These are phyloP conservation scores for Komagataella pseudopastoris DNA, from an alignment of 805 yeast species.

Conservation along the genomic window DNA sequence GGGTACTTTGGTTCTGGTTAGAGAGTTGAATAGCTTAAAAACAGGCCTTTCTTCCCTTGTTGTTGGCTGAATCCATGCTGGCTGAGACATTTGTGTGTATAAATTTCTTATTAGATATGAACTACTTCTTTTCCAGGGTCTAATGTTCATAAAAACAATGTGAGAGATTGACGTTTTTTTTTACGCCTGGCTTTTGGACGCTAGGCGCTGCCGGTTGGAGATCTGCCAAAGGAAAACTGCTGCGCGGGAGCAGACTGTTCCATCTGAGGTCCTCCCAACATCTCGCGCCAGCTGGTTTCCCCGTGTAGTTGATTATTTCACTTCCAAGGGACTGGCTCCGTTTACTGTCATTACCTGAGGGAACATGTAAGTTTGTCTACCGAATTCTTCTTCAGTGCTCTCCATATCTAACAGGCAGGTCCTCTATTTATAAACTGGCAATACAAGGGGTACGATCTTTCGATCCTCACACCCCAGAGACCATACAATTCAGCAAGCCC, in stretches of 20 bases:
- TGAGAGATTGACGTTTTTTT: not conserved
- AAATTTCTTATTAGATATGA: too few relatives aligned
- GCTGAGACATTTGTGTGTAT: constrained; percentile 6
- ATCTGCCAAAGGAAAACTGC: not conserved
- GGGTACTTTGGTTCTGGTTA: constrained; percentile 68
- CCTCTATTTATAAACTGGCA: constrained; percentile 42
- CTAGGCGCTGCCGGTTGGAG: not conserved
- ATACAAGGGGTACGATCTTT: constrained; percentile 88
- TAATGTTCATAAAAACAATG: not conserved
- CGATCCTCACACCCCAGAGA: constrained; percentile 71
- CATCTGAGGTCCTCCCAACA: too few relatives aligned
- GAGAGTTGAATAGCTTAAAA: constrained; percentile 65
- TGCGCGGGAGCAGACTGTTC: not conserved
- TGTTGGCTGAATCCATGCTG: constrained; percentile 18
- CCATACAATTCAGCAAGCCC: constrained; percentile 82
- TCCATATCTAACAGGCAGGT: constrained; percentile 14
- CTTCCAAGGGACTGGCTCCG: not conserved
- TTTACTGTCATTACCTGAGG: not conserved
- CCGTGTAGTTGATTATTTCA: not conserved
- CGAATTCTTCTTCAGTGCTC: not conserved
- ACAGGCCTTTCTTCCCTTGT: constrained; percentile 17
- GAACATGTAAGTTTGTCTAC: not conserved
- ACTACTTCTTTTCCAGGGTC: not conserved
- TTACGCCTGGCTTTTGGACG: not conserved
- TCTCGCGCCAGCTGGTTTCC: not conserved